These are phyloP conservation scores for Phaeomoniella chlamydospora DNA, from an alignment of 2,329 filamentous ascomycete genomes.

Conservation along the genomic window DNA sequence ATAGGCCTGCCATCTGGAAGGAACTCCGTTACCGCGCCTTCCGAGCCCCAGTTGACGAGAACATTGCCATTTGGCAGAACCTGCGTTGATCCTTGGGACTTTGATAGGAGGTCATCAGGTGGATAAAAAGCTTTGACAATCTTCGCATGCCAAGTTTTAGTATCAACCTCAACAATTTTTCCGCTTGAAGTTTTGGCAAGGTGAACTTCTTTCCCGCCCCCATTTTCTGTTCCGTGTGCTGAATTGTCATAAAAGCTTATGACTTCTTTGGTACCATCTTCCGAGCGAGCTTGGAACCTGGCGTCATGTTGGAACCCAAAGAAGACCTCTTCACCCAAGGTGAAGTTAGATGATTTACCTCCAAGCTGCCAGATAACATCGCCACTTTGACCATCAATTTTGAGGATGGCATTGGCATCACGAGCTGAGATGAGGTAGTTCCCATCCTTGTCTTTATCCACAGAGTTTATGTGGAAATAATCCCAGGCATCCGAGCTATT, in stretches of 20 bases:
- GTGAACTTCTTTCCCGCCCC: slow-evolving; percentile 19
- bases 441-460: slow-evolving; percentile 24
- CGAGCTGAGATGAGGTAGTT: slow-evolving; percentile 27
- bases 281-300: slow-evolving; percentile 5
- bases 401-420: slow-evolving; percentile 24
- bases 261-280: slow-evolving; percentile 3
- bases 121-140: background rate
- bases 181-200: slow-evolving; percentile 11
- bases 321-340: slow-evolving; percentile 23
- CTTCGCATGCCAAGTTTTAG: background rate
- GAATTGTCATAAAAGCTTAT: slow-evolving; percentile 16
- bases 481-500: slow-evolving; percentile 24
- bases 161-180: slow-evolving; percentile 7
- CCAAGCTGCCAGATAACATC: slow-evolving; percentile 23
- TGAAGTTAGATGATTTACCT: slow-evolving; percentile 21
- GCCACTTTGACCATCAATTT: slow-evolving; percentile 23
- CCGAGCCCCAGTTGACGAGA: slow-evolving; percentile 24
- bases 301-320: slow-evolving; percentile 16
- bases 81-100: slow-evolving; percentile 22
- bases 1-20: slow-evolving; percentile 17
- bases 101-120: slow-evolving; percentile 11
- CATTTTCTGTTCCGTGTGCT: slow-evolving; percentile 18
- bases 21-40: slow-evolving; percentile 20
- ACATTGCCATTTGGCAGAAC: slow-evolving; percentile 19
- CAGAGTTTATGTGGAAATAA: slow-evolving; percentile 29